Base-by-base conservation (phyloP, 1,284 basidiomycete genomes). In the Irpex rosettiformis region DNA sequence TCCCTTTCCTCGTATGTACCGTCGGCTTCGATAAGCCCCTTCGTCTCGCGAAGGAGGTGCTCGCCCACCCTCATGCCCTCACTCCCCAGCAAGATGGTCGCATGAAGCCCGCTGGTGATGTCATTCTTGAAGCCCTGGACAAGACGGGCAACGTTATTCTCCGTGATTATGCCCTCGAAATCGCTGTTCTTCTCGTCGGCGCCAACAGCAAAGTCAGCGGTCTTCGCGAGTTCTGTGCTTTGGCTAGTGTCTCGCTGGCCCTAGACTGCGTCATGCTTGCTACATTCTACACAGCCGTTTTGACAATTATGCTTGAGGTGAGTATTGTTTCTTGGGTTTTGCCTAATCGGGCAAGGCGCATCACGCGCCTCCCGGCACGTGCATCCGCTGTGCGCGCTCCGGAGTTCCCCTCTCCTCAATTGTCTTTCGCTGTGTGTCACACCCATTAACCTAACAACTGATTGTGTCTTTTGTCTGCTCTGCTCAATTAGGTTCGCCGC, bases 21-120 rank as follows among this genome's bases (percentile, higher is more conserved):
- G 89, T 99, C 58, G 96, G 96, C 11, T 99, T 98, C 71, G 96
- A 99, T 76, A 99, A 99, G 75, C 96, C 96, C 0, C 89, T 96
- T 60, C 85, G 93, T 10, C 86, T 99, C 42, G 95, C 95, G 0
- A 84, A 90, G 27, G 92, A 95, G 10, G 91, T 98, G 33, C 94
- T 98, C 74, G 83, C 86, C 21, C 92, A 96, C 67, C 91, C 93
- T 2, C 88, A 94, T 63, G 82, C 88, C 58, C 74, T 80, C 43
- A 74, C 79, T 7, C 81, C 83, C 1, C 71, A 70, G 55, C 73
- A 75, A 57, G 76, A 78, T 37, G 77, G 76, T 10, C 76, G 79
- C 56, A 79, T 88, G 74, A 89, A 88, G 68, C 89, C 94, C 1
- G 90, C 94, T 0, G 87, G 86, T 25, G 86, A 91, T 61, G 87